Evolutionary conservation across 768 basidiomycete genomes (phyloP).

Genomic region (Tricholoma sp.): DNA sequence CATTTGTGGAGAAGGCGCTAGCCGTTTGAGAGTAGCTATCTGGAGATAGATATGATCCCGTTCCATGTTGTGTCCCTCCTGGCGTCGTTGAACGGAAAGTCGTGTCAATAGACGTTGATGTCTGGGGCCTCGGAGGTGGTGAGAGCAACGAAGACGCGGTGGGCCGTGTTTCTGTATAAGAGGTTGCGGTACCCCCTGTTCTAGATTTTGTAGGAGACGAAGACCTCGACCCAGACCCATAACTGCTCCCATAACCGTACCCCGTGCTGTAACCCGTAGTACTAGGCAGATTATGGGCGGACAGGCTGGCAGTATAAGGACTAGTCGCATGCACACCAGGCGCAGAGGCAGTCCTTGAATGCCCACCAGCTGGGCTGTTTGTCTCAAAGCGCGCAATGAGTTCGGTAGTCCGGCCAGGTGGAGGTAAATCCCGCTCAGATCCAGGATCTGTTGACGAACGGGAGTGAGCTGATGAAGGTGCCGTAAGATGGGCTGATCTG

Average conservation of each 20-base stretch:
- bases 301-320: conserved; percentile 26
- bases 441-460: conserved; percentile 57
- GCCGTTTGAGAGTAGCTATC: conserved; percentile 34
- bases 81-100: conserved; percentile 26
- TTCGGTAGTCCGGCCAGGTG: conserved; percentile 58
- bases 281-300: conserved; percentile 19
- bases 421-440: conserved; percentile 39
- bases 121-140: conserved; percentile 36
- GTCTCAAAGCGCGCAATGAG: conserved; percentile 71
- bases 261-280: conserved; percentile 28
- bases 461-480: conserved; percentile 38
- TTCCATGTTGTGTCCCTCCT: conserved; percentile 19
- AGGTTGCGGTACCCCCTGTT: conserved; percentile 26
- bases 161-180: conserved; percentile 29
- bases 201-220: conserved; percentile 43
- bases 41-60: conserved; percentile 30
- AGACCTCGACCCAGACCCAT: conserved; percentile 36
- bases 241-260: conserved; percentile 24
- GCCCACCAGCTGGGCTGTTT: conserved; percentile 36
- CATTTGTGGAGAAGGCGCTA: conserved; percentile 30
- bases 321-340: conserved; percentile 38
- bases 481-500: conserved; percentile 38
- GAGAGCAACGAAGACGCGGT: conserved; percentile 41
- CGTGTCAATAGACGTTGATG: conserved; percentile 23
- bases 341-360: conserved; percentile 50